Conservation (phyloP, 768 basidiomycete genomes). For the Collybia nuda region DNA sequence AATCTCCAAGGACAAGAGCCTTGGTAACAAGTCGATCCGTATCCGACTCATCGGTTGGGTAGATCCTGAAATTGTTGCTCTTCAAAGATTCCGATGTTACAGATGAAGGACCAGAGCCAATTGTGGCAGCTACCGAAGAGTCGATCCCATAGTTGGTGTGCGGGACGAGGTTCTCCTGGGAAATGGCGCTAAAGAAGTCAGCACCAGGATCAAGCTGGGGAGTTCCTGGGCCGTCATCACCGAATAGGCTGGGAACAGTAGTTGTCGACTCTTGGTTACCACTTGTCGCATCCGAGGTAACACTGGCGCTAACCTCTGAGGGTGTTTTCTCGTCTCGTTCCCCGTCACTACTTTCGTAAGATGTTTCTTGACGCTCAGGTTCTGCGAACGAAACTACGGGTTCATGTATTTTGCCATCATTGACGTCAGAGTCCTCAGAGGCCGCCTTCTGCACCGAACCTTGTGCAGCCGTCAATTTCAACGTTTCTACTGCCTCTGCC, state of each 20-base stretch:
- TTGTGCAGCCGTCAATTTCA: constrained; percentile 48
- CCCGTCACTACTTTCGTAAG: constrained; percentile 31
- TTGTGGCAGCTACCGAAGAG: constrained; percentile 92
- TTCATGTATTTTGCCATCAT: constrained; percentile 51
- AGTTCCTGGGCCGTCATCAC: constrained; percentile 71
- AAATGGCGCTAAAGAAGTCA: constrained; percentile 85
- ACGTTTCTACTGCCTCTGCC: constrained; percentile 75
- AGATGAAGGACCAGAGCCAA: constrained; percentile 89
- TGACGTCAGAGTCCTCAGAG: constrained; percentile 37
- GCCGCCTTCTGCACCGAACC: constrained; percentile 20
- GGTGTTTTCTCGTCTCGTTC: constrained; percentile 57
- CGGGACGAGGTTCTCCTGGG: constrained; percentile 58
- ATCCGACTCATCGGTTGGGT: constrained; percentile 83
- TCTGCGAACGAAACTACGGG: constrained; percentile 86
- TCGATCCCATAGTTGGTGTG: constrained; percentile 80
- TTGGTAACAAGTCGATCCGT: constrained; percentile 88
- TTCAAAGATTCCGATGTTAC: constrained; percentile 72
- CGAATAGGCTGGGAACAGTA: constrained; percentile 85
- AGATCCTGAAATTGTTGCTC: constrained; percentile 86
- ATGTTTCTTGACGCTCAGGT: constrained; percentile 56
- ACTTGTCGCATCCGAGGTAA: constrained; percentile 61
- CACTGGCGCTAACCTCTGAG: constrained; percentile 70
- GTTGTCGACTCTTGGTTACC: constrained; percentile 77
- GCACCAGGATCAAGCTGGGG: constrained; percentile 65
- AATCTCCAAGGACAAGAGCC: constrained; percentile 95